Conservation (phyloP, 331 rosid genomes). For the Saraca asoca region DNA sequence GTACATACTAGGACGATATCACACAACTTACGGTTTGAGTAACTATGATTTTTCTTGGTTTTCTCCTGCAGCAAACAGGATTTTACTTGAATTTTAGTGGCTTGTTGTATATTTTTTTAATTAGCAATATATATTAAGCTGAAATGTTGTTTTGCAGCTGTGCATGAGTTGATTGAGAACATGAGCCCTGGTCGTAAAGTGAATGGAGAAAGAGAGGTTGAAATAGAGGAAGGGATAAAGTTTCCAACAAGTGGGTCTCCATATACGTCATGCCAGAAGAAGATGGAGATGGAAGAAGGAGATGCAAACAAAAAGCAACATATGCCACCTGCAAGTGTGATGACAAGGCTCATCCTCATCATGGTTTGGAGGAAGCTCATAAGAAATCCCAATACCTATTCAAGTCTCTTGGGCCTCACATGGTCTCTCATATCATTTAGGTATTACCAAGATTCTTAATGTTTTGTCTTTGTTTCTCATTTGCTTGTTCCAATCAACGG, state of each 20-base stretch:
- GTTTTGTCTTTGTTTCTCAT: not conserved
- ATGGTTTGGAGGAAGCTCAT: slow-evolving; percentile 99
- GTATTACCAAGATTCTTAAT: slow-evolving; percentile 31
- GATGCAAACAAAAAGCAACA: slow-evolving; percentile 63
- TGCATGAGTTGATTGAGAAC: slow-evolving; percentile 56
- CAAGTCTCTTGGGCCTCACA: slow-evolving; percentile 73
- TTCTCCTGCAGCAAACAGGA: too few species aligned
- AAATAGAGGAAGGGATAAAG: slow-evolving; percentile 61
- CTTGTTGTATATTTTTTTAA: too few species aligned
- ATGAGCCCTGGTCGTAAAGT: slow-evolving; percentile 67
- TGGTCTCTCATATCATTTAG: slow-evolving; percentile 90
- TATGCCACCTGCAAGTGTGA: slow-evolving; percentile 95
- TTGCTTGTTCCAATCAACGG: too few species aligned
- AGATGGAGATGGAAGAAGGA: slow-evolving; percentile 59
- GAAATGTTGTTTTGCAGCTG: slow-evolving; percentile 41
- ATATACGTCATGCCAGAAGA: slow-evolving; percentile 55
- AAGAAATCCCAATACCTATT: slow-evolving; percentile 90
- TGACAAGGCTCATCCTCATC: slow-evolving; percentile 88
- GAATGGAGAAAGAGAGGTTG: slow-evolving; percentile 44
- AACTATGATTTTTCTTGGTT: too few species aligned
- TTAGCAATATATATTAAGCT: too few species aligned
- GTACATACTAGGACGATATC: too few species aligned
- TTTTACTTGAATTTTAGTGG: too few species aligned
- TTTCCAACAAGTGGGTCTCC: slow-evolving; percentile 59
- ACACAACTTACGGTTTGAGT: too few species aligned